Evolutionary conservation across 2,329 filamentous ascomycete species (phyloP).

Genomic region (Shiraia bambusicola): DNA sequence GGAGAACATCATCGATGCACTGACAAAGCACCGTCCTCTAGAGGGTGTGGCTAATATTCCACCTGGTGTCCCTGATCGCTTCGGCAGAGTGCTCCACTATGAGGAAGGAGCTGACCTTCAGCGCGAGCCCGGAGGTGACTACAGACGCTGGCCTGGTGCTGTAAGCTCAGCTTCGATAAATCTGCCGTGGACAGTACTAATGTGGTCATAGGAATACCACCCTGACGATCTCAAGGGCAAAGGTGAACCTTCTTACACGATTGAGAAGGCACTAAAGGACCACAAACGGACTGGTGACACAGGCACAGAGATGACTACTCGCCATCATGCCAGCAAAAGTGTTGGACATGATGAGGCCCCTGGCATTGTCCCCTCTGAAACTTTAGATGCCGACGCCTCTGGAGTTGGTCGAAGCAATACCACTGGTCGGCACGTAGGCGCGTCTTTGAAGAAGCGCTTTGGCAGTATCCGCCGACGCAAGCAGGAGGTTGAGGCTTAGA

Average conservation of each 20-base stretch:
- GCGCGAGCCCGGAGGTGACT: conserved; percentile 77
- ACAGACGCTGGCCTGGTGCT: conserved; percentile 71
- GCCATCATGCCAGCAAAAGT: conserved; percentile 39
- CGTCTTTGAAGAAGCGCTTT: conserved; percentile 50
- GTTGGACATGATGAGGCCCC: conserved; percentile 37
- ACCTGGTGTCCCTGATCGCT: conserved; percentile 66
- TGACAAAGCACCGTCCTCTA: conserved; percentile 73
- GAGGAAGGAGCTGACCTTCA: conserved; percentile 85
- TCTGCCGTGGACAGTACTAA: conserved; percentile 8
- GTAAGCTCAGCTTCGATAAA: conserved; percentile 55
- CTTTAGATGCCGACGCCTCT: conserved; percentile 31
- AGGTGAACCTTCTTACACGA: conserved; percentile 72
- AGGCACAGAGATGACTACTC: conserved; percentile 50
- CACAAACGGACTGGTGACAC: conserved; percentile 50
- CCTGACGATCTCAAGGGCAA: conserved; percentile 81
- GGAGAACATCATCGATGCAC: conserved; percentile 73
- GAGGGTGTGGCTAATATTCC: conserved; percentile 79
- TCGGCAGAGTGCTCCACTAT: conserved; percentile 73
- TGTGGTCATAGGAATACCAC: conserved; percentile 57
- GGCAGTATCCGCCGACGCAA: conserved; percentile 47
- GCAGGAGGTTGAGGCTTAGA: conserved; percentile 28
- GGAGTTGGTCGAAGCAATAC: conserved; percentile 39
- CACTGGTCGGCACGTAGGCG: conserved; percentile 40
- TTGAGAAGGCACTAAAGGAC: conserved; percentile 67
- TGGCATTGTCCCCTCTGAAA: conserved; percentile 19